phyloP scores from a whole-genome alignment of 768 basidiomycete genomes.

The Mycena metata region DNA sequence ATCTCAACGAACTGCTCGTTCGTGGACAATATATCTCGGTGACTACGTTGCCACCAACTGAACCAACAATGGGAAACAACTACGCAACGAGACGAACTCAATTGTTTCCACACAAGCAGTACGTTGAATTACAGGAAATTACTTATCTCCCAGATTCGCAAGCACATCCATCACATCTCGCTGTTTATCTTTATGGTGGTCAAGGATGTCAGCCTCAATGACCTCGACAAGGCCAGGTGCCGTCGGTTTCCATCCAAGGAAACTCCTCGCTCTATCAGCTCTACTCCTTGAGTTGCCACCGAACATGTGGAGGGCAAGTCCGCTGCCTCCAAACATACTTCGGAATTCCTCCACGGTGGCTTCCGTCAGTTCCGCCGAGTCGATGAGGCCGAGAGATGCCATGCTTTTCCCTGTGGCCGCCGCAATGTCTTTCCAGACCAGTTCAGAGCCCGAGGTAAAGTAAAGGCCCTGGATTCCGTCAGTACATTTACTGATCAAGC shows the following conservation, averaged over 20 bases:
- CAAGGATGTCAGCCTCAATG: slow-evolving; percentile 22
- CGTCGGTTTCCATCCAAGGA: slow-evolving; percentile 20
- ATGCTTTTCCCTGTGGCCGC: slow-evolving; percentile 22
- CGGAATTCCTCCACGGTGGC: slow-evolving; percentile 2
- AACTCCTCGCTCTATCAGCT: slow-evolving; percentile 19
- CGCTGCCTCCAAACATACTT: background rate
- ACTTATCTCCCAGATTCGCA: background rate
- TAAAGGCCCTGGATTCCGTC: slow-evolving; percentile 18
- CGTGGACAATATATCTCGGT: no score
- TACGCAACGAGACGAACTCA: slow-evolving; percentile 77
- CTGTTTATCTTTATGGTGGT: slow-evolving; percentile 17
- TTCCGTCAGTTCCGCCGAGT: slow-evolving; percentile 21
- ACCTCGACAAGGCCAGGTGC: slow-evolving; percentile 9
- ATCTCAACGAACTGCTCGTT: no score
- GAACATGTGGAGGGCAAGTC: slow-evolving; percentile 15
- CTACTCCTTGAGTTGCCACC: slow-evolving; percentile 24
- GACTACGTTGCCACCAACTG: no score
- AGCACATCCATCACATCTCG: background rate
- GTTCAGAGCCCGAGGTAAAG: slow-evolving; percentile 17
- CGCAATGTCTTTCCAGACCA: slow-evolving; percentile 27
- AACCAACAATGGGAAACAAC: slow-evolving; percentile 60
- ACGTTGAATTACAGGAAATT: slow-evolving; percentile 37
- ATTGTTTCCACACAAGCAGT: slow-evolving; percentile 91
- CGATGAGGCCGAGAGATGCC: slow-evolving; percentile 23
- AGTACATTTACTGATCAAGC: background rate